Conservation (phyloP, 805 yeast genomes). For the Myxozyma lipomycoides region DNA sequence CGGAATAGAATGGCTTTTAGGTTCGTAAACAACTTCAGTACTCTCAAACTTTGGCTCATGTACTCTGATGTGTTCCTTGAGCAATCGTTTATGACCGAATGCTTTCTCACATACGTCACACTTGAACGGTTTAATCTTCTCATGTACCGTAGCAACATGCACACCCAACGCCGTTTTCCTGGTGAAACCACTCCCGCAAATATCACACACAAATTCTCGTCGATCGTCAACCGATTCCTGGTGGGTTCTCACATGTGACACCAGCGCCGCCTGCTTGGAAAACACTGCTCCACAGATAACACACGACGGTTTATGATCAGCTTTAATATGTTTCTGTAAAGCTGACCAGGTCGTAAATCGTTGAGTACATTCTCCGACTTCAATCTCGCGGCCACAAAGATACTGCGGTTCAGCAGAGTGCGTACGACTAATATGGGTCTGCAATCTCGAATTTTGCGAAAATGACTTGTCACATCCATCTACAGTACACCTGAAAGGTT, state of each 20-base stretch:
- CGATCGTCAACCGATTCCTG: constrained; percentile 46
- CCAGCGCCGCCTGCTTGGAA: constrained; percentile 66
- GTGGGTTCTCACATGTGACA: constrained; percentile 72
- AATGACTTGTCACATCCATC: constrained; percentile 61
- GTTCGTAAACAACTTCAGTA: not conserved
- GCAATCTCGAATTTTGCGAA: constrained; percentile 59
- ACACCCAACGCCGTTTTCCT: constrained; percentile 53
- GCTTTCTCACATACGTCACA: constrained; percentile 25
- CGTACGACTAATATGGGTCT: constrained; percentile 59
- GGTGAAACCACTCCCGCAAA: constrained; percentile 45
- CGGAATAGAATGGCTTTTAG: not conserved
- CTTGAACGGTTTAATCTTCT: constrained; percentile 26
- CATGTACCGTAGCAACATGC: constrained; percentile 42
- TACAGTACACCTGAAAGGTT: constrained; percentile 48
- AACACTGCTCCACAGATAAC: constrained; percentile 63
- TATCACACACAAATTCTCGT: constrained; percentile 56
- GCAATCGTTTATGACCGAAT: constrained; percentile 29
- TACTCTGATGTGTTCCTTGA: constrained; percentile 19
- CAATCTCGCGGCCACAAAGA: constrained; percentile 24
- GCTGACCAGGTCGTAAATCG: constrained; percentile 70
- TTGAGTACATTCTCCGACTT: constrained; percentile 53
- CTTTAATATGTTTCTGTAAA: constrained; percentile 63
- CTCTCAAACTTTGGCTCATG: not conserved
- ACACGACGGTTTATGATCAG: constrained; percentile 63
- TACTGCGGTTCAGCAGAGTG: constrained; percentile 45